These are phyloP conservation scores for Diaporthe batatas DNA, from an alignment of 2,329 filamentous ascomycete species.

Conservation along the genomic window DNA sequence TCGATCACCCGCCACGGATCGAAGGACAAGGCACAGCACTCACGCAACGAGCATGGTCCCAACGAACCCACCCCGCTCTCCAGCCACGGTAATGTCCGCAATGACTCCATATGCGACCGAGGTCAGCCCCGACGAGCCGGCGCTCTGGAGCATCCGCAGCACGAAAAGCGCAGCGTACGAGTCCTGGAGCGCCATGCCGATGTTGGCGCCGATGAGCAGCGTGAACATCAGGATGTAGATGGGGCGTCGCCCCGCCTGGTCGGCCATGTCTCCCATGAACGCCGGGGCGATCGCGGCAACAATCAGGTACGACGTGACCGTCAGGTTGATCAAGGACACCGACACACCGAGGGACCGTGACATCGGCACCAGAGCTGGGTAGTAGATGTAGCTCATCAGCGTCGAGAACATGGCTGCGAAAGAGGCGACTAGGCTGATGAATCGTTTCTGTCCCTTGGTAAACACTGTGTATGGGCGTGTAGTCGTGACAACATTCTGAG, in stretches of 20 bases:
- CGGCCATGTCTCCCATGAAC: constrained; percentile 37
- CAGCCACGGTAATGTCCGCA: neutral
- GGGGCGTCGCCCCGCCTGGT: constrained; percentile 37
- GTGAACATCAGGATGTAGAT: constrained; percentile 27
- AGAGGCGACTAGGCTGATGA: neutral
- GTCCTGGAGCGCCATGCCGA: constrained; percentile 15
- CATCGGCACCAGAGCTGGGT: constrained; percentile 45
- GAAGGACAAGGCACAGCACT: neutral
- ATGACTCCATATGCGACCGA: constrained; percentile 1
- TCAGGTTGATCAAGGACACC: constrained; percentile 51
- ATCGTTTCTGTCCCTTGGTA: neutral
- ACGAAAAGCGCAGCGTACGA: constrained; percentile 9
- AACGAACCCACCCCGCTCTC: neutral
- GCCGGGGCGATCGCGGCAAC: constrained; percentile 54
- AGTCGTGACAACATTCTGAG: neutral
- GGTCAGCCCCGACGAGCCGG: neutral
- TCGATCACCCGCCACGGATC: no score
- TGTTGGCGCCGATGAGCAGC: neutral
- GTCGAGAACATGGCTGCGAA: constrained; percentile 47
- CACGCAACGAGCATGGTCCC: constrained; percentile 12
- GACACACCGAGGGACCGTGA: constrained; percentile 44
- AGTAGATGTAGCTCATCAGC: constrained; percentile 48
- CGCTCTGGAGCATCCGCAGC: constrained; percentile 22
- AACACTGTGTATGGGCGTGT: neutral
- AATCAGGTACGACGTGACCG: constrained; percentile 58